Evolutionary conservation across 768 basidiomycete genomes (phyloP), one percentile per base, ranked within the genome.

Genomic region (Suillus clintonianus): DNA sequence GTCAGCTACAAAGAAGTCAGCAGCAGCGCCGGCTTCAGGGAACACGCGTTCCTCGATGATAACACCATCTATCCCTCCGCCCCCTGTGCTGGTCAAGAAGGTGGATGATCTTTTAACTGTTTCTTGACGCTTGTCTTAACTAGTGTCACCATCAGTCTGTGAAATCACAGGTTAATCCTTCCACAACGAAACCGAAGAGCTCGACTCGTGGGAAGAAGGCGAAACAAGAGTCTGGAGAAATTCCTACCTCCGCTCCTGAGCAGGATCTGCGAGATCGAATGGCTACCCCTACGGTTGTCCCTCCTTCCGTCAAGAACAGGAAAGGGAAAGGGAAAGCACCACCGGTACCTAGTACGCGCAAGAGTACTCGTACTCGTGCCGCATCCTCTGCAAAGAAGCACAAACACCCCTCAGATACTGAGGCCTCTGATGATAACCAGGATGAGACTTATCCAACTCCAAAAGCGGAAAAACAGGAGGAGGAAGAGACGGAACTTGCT

Each of bases 201-300:
- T 30, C 42, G 55, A 27, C 65, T 22, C 64, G 63, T 9, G 53
- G 50, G 42, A 67, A 61, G 37, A 34, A 55, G 30, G 61, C 64
- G 5, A 73, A 70, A 57, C 47, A 22, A 37, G 80, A 82, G 62
- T 69, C 62, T 53, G 70, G 68, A 10, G 76, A 81, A 60, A 73
- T 89, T 14, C 87, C 87, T 7, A 88, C 88, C 0, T 90, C 89
- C 19, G 76, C 85, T 50, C 86, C 88, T 4, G 82, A 83, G 43
- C 83, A 88, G 69, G 85, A 86, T 48, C 68, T 71, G 39, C 68
- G 67, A 17, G 50, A 37, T 19, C 64, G 69, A n/a, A 32, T 59
- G 42, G 69, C 64, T 53, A 45, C 59, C 1, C 62, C 48, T 4
- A 34, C 54, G 27, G 57, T 57, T 19, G 63, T 59, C 24, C 22